Conservation (phyloP, 2,329 filamentous ascomycete genomes). For the Chrysoporthe austroafricana region DNA sequence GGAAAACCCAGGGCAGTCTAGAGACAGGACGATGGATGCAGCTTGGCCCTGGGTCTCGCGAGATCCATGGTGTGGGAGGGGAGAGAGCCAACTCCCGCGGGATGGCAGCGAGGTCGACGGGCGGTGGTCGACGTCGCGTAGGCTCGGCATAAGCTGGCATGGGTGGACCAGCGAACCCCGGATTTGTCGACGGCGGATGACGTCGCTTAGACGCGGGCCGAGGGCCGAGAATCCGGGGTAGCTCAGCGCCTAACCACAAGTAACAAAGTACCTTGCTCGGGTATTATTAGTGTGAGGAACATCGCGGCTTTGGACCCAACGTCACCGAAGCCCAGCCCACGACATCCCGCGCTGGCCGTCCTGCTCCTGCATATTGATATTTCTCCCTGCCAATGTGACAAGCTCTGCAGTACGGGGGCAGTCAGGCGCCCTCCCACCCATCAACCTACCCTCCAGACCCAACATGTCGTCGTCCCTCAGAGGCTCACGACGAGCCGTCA, state of each 20-base stretch:
- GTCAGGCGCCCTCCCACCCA: background rate
- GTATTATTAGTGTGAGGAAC: no score
- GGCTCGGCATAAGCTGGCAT: slow-evolving; percentile 21
- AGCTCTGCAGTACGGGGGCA: slow-evolving; percentile 7
- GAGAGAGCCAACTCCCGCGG: no score
- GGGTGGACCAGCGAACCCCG: slow-evolving; percentile 5
- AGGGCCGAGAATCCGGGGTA: slow-evolving; percentile 12
- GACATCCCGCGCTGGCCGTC: background rate
- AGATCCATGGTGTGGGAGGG: no score
- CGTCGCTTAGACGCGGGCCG: slow-evolving; percentile 28
- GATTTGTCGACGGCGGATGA: slow-evolving; percentile 11
- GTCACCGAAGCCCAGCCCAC: background rate
- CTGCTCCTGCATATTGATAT: background rate
- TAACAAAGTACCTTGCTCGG: no score
- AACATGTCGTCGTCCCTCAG: slow-evolving; percentile 21
- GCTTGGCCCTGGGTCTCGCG: no score
- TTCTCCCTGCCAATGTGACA: slow-evolving; percentile 8
- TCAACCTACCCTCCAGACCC: background rate
- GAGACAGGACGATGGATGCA: background rate
- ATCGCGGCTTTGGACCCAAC: background rate
- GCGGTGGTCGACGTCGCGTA: slow-evolving; percentile 13
- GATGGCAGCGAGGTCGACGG: no score
- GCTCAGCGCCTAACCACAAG: background rate
- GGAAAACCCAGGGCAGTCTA: background rate
- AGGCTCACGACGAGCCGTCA: slow-evolving; percentile 19